phyloP scores from a whole-genome alignment of 2,329 filamentous ascomycete genomes.

The Penicillium polonicum region DNA sequence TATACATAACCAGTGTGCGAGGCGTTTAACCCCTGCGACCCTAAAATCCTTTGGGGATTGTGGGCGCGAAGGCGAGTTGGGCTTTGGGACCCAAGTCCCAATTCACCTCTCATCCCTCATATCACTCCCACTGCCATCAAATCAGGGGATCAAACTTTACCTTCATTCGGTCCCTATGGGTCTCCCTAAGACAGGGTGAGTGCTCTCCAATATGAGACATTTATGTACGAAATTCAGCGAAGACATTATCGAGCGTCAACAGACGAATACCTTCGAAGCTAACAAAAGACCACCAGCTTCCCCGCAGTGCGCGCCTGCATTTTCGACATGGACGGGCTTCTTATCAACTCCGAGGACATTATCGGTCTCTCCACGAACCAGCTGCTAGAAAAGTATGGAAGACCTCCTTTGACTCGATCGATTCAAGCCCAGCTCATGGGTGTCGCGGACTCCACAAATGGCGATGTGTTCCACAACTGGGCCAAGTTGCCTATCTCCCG shows the following conservation, averaged over 20 bases:
- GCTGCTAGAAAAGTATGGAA: slow-evolving; percentile 21
- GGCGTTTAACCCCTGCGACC: background rate
- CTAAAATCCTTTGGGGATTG: background rate
- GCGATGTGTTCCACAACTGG: slow-evolving; percentile 34
- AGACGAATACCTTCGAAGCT: background rate
- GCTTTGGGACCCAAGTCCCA: background rate
- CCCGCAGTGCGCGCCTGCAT: slow-evolving; percentile 34
- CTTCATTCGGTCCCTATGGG: background rate
- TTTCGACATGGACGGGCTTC: slow-evolving; percentile 37
- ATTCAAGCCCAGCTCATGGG: slow-evolving; percentile 28
- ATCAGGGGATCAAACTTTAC: background rate
- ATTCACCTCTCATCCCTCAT: background rate
- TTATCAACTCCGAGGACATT: slow-evolving; percentile 38
- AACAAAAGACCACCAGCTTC: slow-evolving; percentile 19
- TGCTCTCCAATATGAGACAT: background rate
- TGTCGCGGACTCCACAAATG: slow-evolving; percentile 23
- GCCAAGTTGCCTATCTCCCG: slow-evolving; percentile 30
- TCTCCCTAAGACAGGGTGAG: slow-evolving; percentile 1
- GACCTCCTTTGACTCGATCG: slow-evolving; percentile 16
- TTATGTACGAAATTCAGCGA: background rate
- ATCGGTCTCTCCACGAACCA: slow-evolving; percentile 23
- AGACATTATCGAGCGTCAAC: background rate
- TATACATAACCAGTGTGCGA: background rate
- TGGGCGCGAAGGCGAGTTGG: background rate
- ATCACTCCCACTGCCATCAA: background rate